Conservation (phyloP, 2,329 filamentous ascomycete species). For the Diplodia corticola region DNA sequence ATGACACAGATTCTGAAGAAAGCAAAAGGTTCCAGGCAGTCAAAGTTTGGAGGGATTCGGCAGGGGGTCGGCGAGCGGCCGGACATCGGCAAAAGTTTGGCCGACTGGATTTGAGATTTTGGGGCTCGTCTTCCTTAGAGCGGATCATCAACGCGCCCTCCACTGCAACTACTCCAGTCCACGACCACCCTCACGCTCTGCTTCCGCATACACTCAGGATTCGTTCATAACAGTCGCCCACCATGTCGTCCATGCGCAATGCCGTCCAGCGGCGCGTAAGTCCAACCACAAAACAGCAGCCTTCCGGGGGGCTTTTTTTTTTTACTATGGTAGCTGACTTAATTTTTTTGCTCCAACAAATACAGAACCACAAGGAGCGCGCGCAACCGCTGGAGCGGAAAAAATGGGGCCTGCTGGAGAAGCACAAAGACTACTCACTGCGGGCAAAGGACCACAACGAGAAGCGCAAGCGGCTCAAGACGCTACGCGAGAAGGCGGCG, state of each 20-base stretch:
- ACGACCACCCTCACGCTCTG: neutral
- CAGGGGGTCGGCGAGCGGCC: neutral
- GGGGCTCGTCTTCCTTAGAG: neutral
- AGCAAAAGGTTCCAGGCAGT: too few relatives aligned
- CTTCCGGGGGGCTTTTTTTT: neutral
- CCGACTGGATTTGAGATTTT: slow-evolving; percentile 17
- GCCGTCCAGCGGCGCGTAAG: slow-evolving; percentile 31
- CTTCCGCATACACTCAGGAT: neutral
- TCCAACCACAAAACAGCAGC: neutral
- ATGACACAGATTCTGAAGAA: too few relatives aligned
- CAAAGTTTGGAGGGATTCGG: neutral
- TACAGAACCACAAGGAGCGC: slow-evolving; percentile 86
- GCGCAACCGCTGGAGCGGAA: slow-evolving; percentile 80
- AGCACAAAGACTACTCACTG: slow-evolving; percentile 80
- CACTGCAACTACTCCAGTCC: neutral
- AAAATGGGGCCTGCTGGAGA: slow-evolving; percentile 90
- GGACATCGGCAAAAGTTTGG: slow-evolving; percentile 3
- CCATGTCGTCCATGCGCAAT: slow-evolving; percentile 31
- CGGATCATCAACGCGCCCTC: neutral
- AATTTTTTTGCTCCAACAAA: slow-evolving; percentile 33
- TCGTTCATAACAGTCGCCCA: neutral
- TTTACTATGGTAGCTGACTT: neutral
- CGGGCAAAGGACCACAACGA: slow-evolving; percentile 64
- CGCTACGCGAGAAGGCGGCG: slow-evolving; percentile 59
- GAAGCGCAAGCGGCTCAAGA: slow-evolving; percentile 61